phyloP scores from a whole-genome alignment of 805 yeast species.

The Debaryomyces hansenii region DNA sequence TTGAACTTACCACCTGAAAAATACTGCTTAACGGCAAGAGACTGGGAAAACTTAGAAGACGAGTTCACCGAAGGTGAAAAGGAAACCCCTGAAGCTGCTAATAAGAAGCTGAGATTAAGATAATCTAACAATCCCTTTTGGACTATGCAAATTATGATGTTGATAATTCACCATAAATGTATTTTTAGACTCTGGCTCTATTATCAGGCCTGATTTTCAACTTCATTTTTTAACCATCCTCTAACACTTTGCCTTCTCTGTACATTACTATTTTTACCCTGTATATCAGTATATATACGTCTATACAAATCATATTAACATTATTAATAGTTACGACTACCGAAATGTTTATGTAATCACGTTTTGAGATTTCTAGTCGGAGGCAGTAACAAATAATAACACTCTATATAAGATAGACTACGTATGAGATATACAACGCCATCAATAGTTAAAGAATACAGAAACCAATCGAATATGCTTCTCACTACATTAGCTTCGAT shows the following conservation, averaged over 20 bases:
- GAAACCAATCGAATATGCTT: conserved; percentile 22
- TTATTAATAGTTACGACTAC: no score
- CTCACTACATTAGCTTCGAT: conserved; percentile 37
- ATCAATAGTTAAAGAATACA: background rate
- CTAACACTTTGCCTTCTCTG: no score
- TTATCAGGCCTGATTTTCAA: no score
- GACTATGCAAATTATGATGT: no score
- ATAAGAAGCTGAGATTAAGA: conserved; percentile 7
- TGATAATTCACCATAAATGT: no score
- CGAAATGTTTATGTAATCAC: no score
- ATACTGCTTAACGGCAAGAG: conserved; percentile 84
- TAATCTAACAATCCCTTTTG: conserved; percentile 4
- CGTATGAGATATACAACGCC: background rate
- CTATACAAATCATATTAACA: no score
- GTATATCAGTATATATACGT: no score
- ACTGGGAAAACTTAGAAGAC: conserved; percentile 52
- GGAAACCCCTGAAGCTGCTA: conserved; percentile 3
- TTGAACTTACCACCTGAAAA: conserved; percentile 95
- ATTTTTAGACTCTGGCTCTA: no score
- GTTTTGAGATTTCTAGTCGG: background rate
- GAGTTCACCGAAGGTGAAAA: conserved; percentile 22
- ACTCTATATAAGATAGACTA: background rate
- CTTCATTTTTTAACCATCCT: no score
- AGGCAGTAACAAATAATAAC: conserved; percentile 4
- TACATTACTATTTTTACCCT: no score